Evolutionary conservation across 164 flowering plant genomes (phyloP), one percentile per base, ranked within the genome.

Genomic region (Stephania cephalantha): DNA sequence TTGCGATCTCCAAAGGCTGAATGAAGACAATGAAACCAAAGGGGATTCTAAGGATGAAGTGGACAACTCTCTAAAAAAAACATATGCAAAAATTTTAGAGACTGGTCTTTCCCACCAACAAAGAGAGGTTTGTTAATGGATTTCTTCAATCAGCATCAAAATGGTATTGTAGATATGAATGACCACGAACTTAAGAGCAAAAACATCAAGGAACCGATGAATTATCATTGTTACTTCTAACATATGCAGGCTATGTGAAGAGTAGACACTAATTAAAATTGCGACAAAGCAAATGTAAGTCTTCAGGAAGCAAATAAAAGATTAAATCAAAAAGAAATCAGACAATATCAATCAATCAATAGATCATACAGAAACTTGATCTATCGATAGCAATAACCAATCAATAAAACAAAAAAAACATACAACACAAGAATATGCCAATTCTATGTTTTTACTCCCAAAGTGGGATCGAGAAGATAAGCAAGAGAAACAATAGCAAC

Each of bases 391-490:
- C 45, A 71, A 64, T 31, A 13, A 71, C 52, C 73, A 71, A 76
- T 71, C 69, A 68, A 71, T 76, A 66, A 71, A 76, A 69, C 4
- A 69, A 69, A 48, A 68, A 68, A 73, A 45, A 50, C 69, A 72
- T 4, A 22, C 20, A 7, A 46, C 71, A 77, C 46, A 31, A 29
- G 15, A 69, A 70, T 61, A 70, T 48, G 44, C 18, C 68, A 45
- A 63, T 71, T 17, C 31, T 65, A 1, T 58, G 64, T 58, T 58
- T 58, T 58, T 58, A n/a, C 18, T 58, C 15, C 17, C 64, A 58
- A 12, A 17, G 64, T 58, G 9, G 48, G 25, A 68, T 4, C 55
- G 18, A 69, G 46, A 10, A 52, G 11, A 18, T 18, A 15, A 55
- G 31, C 35, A 53, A 68, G 46, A 55, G 55, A 68, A 48, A 77